A percentile compares a stretch with the other conserved stretches of the same genome.
These are phyloP conservation scores for Drechslerella coelobrocha DNA, from an alignment of 2,329 filamentous ascomycete genomes.

Conservation along the genomic window DNA sequence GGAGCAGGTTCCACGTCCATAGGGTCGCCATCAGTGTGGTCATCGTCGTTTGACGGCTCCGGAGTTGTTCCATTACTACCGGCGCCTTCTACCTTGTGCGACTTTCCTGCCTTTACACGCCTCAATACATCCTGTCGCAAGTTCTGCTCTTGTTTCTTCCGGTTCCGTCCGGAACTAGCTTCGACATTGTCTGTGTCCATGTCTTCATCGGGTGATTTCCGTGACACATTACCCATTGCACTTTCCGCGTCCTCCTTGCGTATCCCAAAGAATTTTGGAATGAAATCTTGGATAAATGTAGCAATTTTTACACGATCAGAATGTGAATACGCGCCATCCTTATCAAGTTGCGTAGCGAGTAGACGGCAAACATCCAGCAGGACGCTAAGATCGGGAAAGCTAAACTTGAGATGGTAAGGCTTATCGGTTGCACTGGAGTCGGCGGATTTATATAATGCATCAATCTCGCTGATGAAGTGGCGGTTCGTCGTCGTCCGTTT, in stretches of 20 bases:
- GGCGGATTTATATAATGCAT: constrained; percentile 62
- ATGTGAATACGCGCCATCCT: constrained; percentile 61
- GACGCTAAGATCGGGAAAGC: constrained; percentile 61
- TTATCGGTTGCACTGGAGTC: constrained; percentile 73
- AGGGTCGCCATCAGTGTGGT: constrained; percentile 69
- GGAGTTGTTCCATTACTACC: constrained; percentile 89
- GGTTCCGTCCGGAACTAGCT: constrained; percentile 68
- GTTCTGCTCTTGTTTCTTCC: constrained; percentile 72
- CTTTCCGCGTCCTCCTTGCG: constrained; percentile 73
- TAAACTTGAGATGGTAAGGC: constrained; percentile 68
- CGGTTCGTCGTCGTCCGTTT: constrained; percentile 92
- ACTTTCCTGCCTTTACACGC: constrained; percentile 66
- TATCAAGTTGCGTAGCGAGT: constrained; percentile 63
- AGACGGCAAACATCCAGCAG: constrained; percentile 62
- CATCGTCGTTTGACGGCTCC: constrained; percentile 76
- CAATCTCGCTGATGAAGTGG: constrained; percentile 86
- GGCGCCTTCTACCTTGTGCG: constrained; percentile 79
- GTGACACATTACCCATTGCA: constrained; percentile 72
- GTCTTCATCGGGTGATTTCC: constrained; percentile 77
- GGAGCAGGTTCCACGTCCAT: constrained; percentile 54
- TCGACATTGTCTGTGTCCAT: constrained; percentile 67
- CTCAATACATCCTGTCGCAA: constrained; percentile 87
- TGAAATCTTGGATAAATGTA: constrained; percentile 77
- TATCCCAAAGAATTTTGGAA: constrained; percentile 78
- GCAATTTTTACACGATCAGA: constrained; percentile 76